Percentiles rank a stretch among this genome's conserved stretches.
phyloP scores from a whole-genome alignment of 176 grass and related monocot genomes.

The Hyparrhenia diplandra region DNA sequence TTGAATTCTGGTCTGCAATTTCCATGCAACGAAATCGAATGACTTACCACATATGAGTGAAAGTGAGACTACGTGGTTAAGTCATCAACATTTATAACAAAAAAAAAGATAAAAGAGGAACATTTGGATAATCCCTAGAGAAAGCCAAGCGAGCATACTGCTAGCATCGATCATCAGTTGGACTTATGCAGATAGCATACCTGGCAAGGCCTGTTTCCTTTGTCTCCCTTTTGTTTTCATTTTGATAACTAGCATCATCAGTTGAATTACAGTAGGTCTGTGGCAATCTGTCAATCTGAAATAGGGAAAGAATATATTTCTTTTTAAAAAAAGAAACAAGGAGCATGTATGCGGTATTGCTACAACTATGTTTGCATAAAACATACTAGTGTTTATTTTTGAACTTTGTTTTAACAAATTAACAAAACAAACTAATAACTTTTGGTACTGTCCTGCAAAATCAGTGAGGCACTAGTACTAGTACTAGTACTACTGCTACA shows the following conservation, averaged over 20 bases:
- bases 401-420: not conserved
- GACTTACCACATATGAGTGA: not conserved
- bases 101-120: too few species aligned
- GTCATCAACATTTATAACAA: not conserved
- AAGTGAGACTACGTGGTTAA: not conserved
- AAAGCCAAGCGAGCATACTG: not conserved
- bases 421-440: not conserved
- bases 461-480: not conserved
- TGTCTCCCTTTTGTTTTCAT: not conserved
- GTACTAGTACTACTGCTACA: too few species aligned
- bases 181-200: not conserved
- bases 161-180: too few species aligned
- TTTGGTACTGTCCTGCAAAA: not conserved
- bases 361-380: not conserved
- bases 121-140: too few species aligned
- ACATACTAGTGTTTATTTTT: not conserved
- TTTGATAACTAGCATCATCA: not conserved
- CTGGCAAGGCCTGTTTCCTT: not conserved
- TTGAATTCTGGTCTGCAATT: not conserved
- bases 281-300: not conserved
- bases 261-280: not conserved
- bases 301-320: not conserved
- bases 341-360: not conserved
- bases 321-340: too few species aligned
- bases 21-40: not conserved